These are phyloP conservation scores for Excoecaria cochinchinensis DNA, from an alignment of 345 rosid species.

Conservation along the genomic window DNA sequence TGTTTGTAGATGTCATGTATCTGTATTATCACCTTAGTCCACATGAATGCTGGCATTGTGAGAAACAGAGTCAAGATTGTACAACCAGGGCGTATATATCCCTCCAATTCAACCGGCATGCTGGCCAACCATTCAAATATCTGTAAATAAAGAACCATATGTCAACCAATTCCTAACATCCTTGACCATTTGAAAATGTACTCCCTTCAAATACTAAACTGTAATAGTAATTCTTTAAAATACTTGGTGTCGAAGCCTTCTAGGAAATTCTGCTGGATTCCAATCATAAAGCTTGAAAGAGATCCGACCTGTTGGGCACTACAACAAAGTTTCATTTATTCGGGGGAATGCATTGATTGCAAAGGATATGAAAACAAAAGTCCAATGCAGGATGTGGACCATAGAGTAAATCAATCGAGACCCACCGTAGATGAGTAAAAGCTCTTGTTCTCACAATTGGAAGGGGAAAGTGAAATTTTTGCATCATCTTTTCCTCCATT, in stretches of 20 bases:
- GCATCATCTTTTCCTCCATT: constrained; percentile 56
- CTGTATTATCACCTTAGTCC: constrained; percentile 64
- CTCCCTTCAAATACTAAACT: constrained; percentile 60
- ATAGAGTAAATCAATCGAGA: constrained; percentile 15
- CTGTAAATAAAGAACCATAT: constrained; percentile 43
- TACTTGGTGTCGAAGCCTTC: constrained; percentile 99
- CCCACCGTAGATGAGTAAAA: constrained; percentile 79
- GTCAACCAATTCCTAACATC: constrained; percentile 33
- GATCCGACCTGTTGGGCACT: constrained; percentile 98
- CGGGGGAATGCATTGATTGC: not conserved
- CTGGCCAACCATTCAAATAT: constrained; percentile 91
- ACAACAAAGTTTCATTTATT: constrained; percentile 23
- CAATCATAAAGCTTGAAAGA: constrained; percentile 98
- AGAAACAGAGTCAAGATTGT: constrained; percentile 81
- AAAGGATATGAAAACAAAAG: constrained; percentile 16
- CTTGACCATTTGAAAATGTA: constrained; percentile 11
- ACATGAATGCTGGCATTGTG: constrained; percentile 84
- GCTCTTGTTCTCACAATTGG: constrained; percentile 57
- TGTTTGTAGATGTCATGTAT: not conserved
- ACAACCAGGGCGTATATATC: constrained; percentile 97
- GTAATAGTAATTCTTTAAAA: constrained; percentile 50
- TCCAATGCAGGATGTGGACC: constrained; percentile 14
- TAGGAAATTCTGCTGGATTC: constrained; percentile 99
- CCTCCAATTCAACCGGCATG: constrained; percentile 98
- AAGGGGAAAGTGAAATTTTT: constrained; percentile 56